A percentile compares a stretch with the other conserved stretches of the same genome.
These are phyloP conservation scores for Ilex asprella DNA, from an alignment of 257 asterid genomes.

Conservation along the genomic window DNA sequence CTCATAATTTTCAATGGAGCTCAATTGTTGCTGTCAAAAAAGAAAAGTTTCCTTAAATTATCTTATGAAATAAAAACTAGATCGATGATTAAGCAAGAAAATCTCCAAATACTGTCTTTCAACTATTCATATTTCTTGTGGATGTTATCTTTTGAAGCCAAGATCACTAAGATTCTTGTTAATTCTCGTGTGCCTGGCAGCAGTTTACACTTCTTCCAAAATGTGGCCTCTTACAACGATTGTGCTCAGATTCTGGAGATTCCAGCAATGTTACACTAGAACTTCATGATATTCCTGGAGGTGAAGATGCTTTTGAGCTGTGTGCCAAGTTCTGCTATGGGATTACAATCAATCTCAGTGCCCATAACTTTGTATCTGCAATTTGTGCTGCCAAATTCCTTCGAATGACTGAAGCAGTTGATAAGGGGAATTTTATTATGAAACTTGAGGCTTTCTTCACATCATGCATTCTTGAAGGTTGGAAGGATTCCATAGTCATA, in stretches of 20 bases:
- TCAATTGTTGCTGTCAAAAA: too few species aligned
- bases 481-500: background rate
- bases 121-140: background rate
- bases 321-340: background rate
- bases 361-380: background rate
- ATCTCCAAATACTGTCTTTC: background rate
- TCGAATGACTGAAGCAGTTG: background rate
- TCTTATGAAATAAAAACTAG: background rate
- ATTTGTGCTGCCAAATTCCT: background rate
- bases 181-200: conserved; percentile 26
- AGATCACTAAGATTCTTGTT: conserved; percentile 11
- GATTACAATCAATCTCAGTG: background rate
- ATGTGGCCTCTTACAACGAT: background rate
- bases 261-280: background rate
- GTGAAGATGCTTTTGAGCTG: conserved; percentile 1
- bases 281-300: background rate
- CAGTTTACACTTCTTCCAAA: conserved; percentile 43
- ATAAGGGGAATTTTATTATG: background rate
- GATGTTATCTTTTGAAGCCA: background rate
- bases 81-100: too few species aligned
- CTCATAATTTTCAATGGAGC: too few species aligned
- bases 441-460: background rate
- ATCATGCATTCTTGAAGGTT: background rate
- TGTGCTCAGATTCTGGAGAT: background rate
- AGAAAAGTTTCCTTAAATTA: too few species aligned